Evolutionary conservation across 192 early-diverging fungal species (phyloP).

Genomic region (Backusella tarrabulga): DNA sequence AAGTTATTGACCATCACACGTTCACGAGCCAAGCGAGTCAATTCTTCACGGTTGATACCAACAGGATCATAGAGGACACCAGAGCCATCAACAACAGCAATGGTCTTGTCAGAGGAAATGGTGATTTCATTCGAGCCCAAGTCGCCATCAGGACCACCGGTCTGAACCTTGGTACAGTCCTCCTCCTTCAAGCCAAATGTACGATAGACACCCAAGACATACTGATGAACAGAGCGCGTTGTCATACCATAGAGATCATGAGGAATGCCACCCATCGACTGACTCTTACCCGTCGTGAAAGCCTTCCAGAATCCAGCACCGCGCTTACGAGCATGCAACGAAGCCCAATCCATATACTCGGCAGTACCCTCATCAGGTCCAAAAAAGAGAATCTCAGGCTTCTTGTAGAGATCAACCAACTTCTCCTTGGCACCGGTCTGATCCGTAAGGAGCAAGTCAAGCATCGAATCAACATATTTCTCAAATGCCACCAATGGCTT

Average conservation of each 20-base stretch:
- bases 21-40: slow-evolving; percentile 78
- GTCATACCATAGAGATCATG: slow-evolving; percentile 99
- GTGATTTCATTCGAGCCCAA: slow-evolving; percentile 98
- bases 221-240: slow-evolving; percentile 98
- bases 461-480: slow-evolving; percentile 95
- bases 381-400: slow-evolving; percentile 98
- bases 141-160: slow-evolving; percentile 98
- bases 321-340: slow-evolving; percentile 88
- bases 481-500: slow-evolving; percentile 94
- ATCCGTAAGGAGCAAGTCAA: slow-evolving; percentile 84
- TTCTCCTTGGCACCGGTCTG: slow-evolving; percentile 96
- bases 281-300: slow-evolving; percentile 98
- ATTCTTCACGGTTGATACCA: slow-evolving; percentile 88
- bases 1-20: slow-evolving; percentile 91
- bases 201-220: slow-evolving; percentile 94
- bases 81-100: slow-evolving; percentile 92
- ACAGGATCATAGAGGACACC: slow-evolving; percentile 93
- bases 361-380: slow-evolving; percentile 99
- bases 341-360: slow-evolving; percentile 99
- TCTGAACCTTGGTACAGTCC: slow-evolving; percentile 88
- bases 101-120: slow-evolving; percentile 95
- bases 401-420: slow-evolving; percentile 86
- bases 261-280: slow-evolving; percentile 93
- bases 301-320: slow-evolving; percentile 98
- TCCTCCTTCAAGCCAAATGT: slow-evolving; percentile 82